Evolutionary conservation across 1,284 basidiomycete species (phyloP), one percentile per base, ranked within the genome.

Genomic region (Leccinum pachyderme): DNA sequence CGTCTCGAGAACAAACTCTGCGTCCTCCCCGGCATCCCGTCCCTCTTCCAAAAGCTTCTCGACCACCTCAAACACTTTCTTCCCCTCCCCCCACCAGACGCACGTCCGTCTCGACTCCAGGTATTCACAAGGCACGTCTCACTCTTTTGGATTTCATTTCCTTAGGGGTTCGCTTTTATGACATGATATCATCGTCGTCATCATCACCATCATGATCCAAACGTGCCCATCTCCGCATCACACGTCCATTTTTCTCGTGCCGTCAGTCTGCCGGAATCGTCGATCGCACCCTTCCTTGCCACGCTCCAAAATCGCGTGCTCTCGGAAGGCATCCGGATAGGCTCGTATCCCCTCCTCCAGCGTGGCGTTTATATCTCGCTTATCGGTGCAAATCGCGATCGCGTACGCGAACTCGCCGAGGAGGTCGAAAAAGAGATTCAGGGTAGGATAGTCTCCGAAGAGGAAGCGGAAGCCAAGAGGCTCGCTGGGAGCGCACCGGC

Each of bases 21-120:
- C 72, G 77, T 96, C 24, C 87, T 96, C 71, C 94, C 94, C 0
- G 94, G 93, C n/a, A 93, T 96, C 51, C 94, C 94, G 0, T 75
- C 79, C 1, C 77, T 96, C 22, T 96, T 95, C 74, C 85, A 91
- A 64, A 83, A 83, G 67, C 86, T 95, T 77, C 75, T 95, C 31
- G 79, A 86, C 51, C 82, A 79, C 15, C 73, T 95, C 28, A 83
- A 81, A 29, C 81, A 84, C 1, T 92, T 87, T 68, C 75, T 95
- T 1, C 85, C 91, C 0, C 79, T 95, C 13, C 89, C 91, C 2
- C 87, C 90, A 0, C 75, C 79, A 7, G 74, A 76, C 43, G 79
- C 86, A 62, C 85, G 89, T 52, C 90, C 89, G 0, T 81, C 81
- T 68, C 77, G 92, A 54, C 82, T 91, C 57, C 84, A 93, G 65